Conservation (phyloP, 2,329 filamentous ascomycete genomes). For the Colletotrichum simmondsii region DNA sequence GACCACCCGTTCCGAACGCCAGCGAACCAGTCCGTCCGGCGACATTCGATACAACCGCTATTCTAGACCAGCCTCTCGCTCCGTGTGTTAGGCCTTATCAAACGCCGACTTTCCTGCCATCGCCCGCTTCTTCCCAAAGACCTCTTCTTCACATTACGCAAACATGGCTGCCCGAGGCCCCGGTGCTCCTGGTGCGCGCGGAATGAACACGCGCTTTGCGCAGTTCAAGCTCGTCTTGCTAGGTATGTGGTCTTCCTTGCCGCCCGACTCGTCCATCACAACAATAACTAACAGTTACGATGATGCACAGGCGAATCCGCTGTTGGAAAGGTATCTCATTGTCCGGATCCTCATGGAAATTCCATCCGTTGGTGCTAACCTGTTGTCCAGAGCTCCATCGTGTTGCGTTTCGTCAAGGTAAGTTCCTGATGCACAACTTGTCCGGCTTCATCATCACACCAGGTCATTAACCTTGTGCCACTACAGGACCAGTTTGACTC, state of each 20-base stretch:
- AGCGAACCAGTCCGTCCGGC: constrained; percentile 5
- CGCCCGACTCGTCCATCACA: not conserved
- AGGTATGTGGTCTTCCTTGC: constrained; percentile 68
- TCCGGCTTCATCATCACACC: not conserved
- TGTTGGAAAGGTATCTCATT: constrained; percentile 85
- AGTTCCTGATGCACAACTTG: constrained; percentile 38
- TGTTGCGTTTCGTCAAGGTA: constrained; percentile 98
- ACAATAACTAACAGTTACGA: constrained; percentile 3
- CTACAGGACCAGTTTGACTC: constrained; percentile 95
- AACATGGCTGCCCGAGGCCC: constrained; percentile 84
- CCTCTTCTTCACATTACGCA: constrained; percentile 43
- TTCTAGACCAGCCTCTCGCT: not conserved
- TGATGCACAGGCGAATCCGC: constrained; percentile 87
- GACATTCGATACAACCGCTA: constrained; percentile 13
- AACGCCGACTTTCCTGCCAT: constrained; percentile 1
- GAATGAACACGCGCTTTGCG: constrained; percentile 86
- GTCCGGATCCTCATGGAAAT: constrained; percentile 1
- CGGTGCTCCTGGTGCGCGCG: constrained; percentile 62
- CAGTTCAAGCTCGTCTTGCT: constrained; percentile 99
- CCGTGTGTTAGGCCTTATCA: not conserved
- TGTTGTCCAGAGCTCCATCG: constrained; percentile 84
- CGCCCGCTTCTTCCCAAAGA: constrained; percentile 38
- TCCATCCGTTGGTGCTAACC: constrained; percentile 30
- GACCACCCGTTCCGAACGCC: not conserved
- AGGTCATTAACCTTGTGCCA: constrained; percentile 13